A percentile compares a stretch with the other conserved stretches of the same genome.
Evolutionary conservation across 2,329 filamentous ascomycete species (phyloP).

Genomic region (Ophiostoma piceae): DNA sequence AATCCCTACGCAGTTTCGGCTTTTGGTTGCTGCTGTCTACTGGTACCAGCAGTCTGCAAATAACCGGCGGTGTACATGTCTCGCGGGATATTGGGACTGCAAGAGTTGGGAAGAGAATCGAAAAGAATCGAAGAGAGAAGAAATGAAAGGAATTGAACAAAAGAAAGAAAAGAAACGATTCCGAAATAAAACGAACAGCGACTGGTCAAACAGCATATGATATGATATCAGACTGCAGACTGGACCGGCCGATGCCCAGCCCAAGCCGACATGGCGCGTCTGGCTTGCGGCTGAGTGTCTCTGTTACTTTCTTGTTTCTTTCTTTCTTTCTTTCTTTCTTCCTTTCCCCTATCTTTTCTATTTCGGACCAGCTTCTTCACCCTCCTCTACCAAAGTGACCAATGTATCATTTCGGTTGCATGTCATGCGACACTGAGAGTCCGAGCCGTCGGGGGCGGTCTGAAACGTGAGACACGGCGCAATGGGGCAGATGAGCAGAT

Average conservation of each 20-base stretch:
- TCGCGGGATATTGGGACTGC: background rate
- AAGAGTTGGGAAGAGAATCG: too few species aligned
- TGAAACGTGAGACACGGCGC: conserved; percentile 26
- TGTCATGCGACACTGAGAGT: conserved; percentile 21
- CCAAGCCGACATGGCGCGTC: background rate
- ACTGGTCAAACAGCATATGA: background rate
- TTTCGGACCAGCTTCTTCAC: background rate
- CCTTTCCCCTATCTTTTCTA: background rate
- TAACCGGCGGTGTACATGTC: conserved; percentile 9
- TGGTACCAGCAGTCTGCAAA: background rate
- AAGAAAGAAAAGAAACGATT: background rate
- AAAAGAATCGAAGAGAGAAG: background rate
- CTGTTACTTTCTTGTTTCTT: background rate
- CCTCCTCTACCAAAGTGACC: background rate
- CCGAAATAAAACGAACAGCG: background rate
- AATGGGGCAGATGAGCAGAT: conserved; percentile 14
- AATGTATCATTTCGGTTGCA: background rate
- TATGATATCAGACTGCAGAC: background rate
- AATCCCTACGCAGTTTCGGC: too few species aligned
- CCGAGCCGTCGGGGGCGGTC: conserved; percentile 26
- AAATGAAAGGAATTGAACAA: background rate
- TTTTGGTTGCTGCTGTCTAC: background rate
- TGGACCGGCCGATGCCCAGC: background rate
- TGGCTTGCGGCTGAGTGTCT: background rate
- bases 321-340: background rate